Base-by-base conservation (phyloP, 768 basidiomycete species). In the Trametes sanguinea region DNA sequence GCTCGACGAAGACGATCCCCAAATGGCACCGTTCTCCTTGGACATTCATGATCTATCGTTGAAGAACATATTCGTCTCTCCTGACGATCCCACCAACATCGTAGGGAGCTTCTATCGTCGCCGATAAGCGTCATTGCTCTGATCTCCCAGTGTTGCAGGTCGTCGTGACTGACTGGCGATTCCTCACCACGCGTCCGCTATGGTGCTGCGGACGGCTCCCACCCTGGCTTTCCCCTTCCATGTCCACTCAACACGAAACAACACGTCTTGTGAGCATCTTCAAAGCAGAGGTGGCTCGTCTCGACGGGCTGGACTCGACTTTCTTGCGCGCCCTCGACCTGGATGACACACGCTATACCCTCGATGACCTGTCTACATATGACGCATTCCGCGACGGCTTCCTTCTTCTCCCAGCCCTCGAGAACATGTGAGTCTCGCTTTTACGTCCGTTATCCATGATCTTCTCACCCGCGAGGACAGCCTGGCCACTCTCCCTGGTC, bases 351-450 rank as follows among this genome's bases (percentile, higher is more conserved):
- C 69, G 75, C 29, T 65, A 65, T n/a, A 65, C 72, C 9, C 68
- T 76, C 22, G 70, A 75, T 52, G 74, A 76, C 42, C 65, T 76
- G 13, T 72, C 71, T 1, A 67, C 69, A 22, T 76, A 74, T 64
- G 70, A 76, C 54, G 71, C 75, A 2, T 71, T 76, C 61, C 67
- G 63, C 9, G 74, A 76, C 48, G 74, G 73, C 32, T 76, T 75
- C 63, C 65, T 76, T 13, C 55, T 76, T 7, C 58, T 75, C 27
- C 74, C 75, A 8, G 72, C 75, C 11, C 68, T 76, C 30, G 70
- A 76, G 62, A 75, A 74, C 68, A 72, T 75, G 75, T 75, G 42
- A 60, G 73, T 60, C 7, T n/a, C 22, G 35, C 13, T 32, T n/a
- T 10, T 7, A 22, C 29, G 37, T 10, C 57, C 29, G 22, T 55